phyloP scores from a whole-genome alignment of 164 flowering plant species.

The Buxus sempervirens region DNA sequence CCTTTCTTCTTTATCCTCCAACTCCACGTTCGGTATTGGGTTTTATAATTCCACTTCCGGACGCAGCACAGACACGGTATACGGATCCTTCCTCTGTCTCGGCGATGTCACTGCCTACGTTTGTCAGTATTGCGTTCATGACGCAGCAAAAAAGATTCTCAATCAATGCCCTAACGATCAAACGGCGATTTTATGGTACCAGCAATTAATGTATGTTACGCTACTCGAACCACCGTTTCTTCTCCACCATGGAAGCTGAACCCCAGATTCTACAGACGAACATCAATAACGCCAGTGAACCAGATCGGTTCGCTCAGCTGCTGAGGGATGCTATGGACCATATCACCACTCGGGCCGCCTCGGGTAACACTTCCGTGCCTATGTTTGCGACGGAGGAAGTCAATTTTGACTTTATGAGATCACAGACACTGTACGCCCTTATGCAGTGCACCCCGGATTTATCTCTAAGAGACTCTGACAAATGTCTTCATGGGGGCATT shows the following conservation, averaged over 20 bases:
- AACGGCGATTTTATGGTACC: constrained; percentile 20
- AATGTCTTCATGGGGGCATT: constrained; percentile 17
- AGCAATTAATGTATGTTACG: constrained; percentile 32
- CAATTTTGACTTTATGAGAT: constrained; percentile 3
- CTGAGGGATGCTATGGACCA: constrained; percentile 1
- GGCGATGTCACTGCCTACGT: constrained; percentile 16
- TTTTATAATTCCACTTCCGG: constrained; percentile 18
- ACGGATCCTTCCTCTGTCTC: constrained; percentile 23
- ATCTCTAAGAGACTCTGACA: constrained; percentile 14
- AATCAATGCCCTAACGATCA: constrained; percentile 18
- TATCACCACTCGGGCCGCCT: background rate
- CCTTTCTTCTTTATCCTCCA: constrained; percentile 15
- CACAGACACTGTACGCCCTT: constrained; percentile 22
- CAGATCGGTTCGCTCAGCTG: constrained; percentile 8
- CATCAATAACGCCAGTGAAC: background rate
- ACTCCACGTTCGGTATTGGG: background rate
- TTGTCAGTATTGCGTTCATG: constrained; percentile 21
- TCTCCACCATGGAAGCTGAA: background rate
- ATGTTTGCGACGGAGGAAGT: constrained; percentile 12
- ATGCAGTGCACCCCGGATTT: constrained; percentile 42
- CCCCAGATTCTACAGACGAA: background rate
- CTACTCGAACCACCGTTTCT: constrained; percentile 22
- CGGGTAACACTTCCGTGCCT: background rate
- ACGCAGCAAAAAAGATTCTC: background rate
- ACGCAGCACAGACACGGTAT: constrained; percentile 1